A percentile compares a stretch with the other conserved stretches of the same genome.
Evolutionary conservation across 78 protist species (phyloP).

Genomic region (Dictyostelium brefeldianum): DNA sequence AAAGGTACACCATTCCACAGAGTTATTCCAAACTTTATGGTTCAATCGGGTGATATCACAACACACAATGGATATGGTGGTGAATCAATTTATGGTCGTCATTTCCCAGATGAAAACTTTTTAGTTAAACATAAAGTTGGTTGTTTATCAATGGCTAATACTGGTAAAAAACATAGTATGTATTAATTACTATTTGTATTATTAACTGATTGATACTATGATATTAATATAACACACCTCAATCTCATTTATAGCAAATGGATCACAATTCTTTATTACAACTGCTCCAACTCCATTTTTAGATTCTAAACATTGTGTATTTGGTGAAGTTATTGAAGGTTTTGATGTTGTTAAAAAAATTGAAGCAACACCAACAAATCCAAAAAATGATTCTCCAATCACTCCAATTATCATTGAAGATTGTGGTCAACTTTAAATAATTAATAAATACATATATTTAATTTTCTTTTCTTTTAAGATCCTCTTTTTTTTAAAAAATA

Average conservation of each 20-base stretch:
- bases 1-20: constrained; percentile 93
- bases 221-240: not conserved
- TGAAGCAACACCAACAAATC: constrained; percentile 43
- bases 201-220: not conserved
- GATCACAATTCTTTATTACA: constrained; percentile 94
- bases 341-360: constrained; percentile 85
- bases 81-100: constrained; percentile 95
- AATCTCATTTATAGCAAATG: constrained; percentile 81
- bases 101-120: constrained; percentile 96
- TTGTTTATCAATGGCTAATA: constrained; percentile 97
- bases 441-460: not conserved
- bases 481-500: too few species aligned
- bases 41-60: constrained; percentile 95
- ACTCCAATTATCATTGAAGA: constrained; percentile 22
- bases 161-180: constrained; percentile 96
- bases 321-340: constrained; percentile 92
- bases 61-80: constrained; percentile 94
- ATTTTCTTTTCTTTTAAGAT: too few species aligned
- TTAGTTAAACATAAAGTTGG: constrained; percentile 92
- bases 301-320: constrained; percentile 92
- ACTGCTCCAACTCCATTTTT: constrained; percentile 87
- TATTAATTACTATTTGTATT: not conserved
- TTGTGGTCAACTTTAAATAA: constrained; percentile 62
- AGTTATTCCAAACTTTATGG: constrained; percentile 90
- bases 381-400: constrained; percentile 34